phyloP scores from a whole-genome alignment of 2,329 filamentous ascomycete genomes.

The Exophiala oligosperma region DNA sequence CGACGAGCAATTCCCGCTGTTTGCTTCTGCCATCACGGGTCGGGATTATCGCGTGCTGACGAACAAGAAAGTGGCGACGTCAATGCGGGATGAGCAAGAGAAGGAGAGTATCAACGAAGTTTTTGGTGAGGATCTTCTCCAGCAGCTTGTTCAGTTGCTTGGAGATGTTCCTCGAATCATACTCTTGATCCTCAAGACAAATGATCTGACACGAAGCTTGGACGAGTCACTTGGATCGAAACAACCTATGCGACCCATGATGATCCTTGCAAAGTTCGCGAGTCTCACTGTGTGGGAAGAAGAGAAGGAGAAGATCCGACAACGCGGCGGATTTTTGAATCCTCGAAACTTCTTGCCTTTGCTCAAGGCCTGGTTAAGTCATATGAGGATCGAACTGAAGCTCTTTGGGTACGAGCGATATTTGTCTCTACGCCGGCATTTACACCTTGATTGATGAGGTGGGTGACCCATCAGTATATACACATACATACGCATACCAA shows the following conservation, averaged over 20 bases:
- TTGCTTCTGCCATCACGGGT: constrained; percentile 94
- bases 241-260: constrained; percentile 61
- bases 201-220: constrained; percentile 88
- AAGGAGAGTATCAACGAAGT: constrained; percentile 83
- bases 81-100: constrained; percentile 69
- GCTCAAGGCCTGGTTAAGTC: constrained; percentile 53
- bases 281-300: constrained; percentile 64
- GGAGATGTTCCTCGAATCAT: constrained; percentile 90
- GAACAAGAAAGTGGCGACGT: constrained; percentile 49
- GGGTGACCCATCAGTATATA: background rate
- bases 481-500: background rate
- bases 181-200: constrained; percentile 93
- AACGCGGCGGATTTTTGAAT: constrained; percentile 52
- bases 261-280: constrained; percentile 65
- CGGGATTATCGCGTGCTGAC: constrained; percentile 80
- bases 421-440: constrained; percentile 50
- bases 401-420: constrained; percentile 60
- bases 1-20: constrained; percentile 89
- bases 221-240: constrained; percentile 73
- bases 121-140: constrained; percentile 82
- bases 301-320: constrained; percentile 51
- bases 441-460: constrained; percentile 42
- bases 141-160: constrained; percentile 83
- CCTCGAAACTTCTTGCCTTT: constrained; percentile 54
- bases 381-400: constrained; percentile 58